Evolutionary conservation across 139 green algal species (phyloP), one percentile per base, ranked within the genome.

Genomic region (Chloropicon primus): DNA sequence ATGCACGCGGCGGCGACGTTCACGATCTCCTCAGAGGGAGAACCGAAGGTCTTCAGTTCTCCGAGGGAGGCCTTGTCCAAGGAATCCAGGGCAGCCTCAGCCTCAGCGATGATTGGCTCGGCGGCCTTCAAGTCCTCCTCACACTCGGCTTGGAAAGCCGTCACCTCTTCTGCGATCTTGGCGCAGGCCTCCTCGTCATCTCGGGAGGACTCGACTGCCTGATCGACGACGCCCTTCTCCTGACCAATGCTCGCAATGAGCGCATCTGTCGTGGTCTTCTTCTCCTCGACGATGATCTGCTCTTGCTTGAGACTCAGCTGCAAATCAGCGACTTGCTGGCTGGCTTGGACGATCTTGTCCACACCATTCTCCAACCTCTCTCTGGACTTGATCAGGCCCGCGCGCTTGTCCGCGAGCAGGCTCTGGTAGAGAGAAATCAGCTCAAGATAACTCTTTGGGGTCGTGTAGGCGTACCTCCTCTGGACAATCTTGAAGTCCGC

Each of bases 381-480:
- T 76, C 89, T 92, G 71, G 87, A 80, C 24, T 79, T 75, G 3
- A 72, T 73, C 28, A 97, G 83, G 74, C 93, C 85, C 24, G 27
- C 74, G n/a, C 86, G 81, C 82, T 90, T 93, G 21, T 82, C 74
- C 0, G 54, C 79, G 41, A 95, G 85, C 79, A 96, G 83, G 25
- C 26, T 27, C 84, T 96, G 94, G 86, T 94, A 97, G 27, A 94
- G 77, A 0, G 79, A 76, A 80, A 96, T 95, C 27, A 96, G 85
- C 85, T 97, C 92, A 53, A 97, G 86, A 85, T 95, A 97, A 10
- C 85, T 93, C 85, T 96, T 97, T 29, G 92, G 91, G 3, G 93
- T 97, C 75, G 87, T 92, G 86, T 97, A 97, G 80, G 92, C 91
- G 83, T 94, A 89, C 21, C 91, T 87, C 1, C 90, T 78, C 72